Conservation (phyloP, 164 flowering plant species). For the Magnolia changhungtana region DNA sequence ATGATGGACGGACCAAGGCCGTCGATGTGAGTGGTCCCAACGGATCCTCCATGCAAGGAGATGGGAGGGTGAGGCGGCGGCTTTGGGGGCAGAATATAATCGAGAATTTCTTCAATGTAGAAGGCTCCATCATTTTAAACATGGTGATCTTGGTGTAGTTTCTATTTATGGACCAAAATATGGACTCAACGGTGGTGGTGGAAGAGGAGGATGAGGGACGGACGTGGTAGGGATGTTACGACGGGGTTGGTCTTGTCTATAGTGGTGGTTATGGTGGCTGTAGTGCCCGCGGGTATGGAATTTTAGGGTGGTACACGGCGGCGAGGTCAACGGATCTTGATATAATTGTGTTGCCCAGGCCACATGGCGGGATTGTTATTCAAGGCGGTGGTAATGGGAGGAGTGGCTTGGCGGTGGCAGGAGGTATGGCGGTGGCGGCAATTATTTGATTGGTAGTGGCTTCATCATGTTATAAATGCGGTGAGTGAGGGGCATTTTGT, state of each 20-base stretch:
- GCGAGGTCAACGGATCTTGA: slow-evolving; percentile 21
- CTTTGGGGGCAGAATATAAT: no score
- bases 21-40: slow-evolving; percentile 78
- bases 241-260: no score
- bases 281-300: no score
- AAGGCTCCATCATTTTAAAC: no score
- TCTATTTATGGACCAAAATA: no score
- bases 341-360: not conserved
- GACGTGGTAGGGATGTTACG: slow-evolving; percentile 14
- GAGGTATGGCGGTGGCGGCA: no score
- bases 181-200: slow-evolving; percentile 27
- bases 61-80: slow-evolving; percentile 21
- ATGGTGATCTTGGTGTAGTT: no score
- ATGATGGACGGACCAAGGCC: slow-evolving; percentile 71
- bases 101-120: no score
- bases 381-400: slow-evolving; percentile 34
- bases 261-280: slow-evolving; percentile 28
- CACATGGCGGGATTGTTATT: slow-evolving; percentile 19
- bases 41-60: slow-evolving; percentile 33
- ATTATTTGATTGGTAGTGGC: no score
- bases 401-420: slow-evolving; percentile 19
- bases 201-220: slow-evolving; percentile 23
- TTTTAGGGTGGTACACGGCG: no score
- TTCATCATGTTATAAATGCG: not conserved
- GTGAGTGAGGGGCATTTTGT: not conserved